phyloP scores from a whole-genome alignment of 2,329 filamentous ascomycete genomes.

The Macroventuria anomochaeta region DNA sequence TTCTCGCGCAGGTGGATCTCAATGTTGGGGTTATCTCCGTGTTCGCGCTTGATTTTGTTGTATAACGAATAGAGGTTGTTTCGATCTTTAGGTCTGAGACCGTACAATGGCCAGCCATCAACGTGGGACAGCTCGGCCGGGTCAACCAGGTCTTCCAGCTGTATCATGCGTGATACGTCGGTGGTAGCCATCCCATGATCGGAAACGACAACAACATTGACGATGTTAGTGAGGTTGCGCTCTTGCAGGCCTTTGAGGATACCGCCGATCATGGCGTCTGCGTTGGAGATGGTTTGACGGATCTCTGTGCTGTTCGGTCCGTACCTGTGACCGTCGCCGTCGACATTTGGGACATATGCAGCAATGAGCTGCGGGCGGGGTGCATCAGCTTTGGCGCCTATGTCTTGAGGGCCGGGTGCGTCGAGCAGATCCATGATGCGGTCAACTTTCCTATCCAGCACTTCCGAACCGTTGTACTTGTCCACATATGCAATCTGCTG shows the following conservation, averaged over 20 bases:
- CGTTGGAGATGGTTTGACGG: slow-evolving; percentile 74
- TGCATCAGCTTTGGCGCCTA: slow-evolving; percentile 54
- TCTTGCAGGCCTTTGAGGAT: slow-evolving; percentile 77
- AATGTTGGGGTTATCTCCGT: slow-evolving; percentile 70
- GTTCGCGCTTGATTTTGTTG: slow-evolving; percentile 60
- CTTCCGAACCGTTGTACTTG: slow-evolving; percentile 80
- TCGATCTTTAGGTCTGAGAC: slow-evolving; percentile 78
- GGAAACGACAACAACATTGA: slow-evolving; percentile 95
- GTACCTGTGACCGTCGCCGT: slow-evolving; percentile 83
- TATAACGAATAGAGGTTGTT: slow-evolving; percentile 73
- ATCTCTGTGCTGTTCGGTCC: slow-evolving; percentile 97
- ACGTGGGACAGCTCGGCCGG: slow-evolving; percentile 77
- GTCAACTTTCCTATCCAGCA: slow-evolving; percentile 75
- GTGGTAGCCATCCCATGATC: slow-evolving; percentile 99
- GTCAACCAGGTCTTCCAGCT: slow-evolving; percentile 89
- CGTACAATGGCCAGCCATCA: slow-evolving; percentile 94
- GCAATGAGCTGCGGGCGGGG: slow-evolving; percentile 88
- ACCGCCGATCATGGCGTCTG: slow-evolving; percentile 80
- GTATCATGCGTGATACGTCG: slow-evolving; percentile 77
- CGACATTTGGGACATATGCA: slow-evolving; percentile 92
- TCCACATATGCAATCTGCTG: slow-evolving; percentile 82
- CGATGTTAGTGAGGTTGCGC: slow-evolving; percentile 84
- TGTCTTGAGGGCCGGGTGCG: slow-evolving; percentile 72
- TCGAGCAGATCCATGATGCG: slow-evolving; percentile 85
- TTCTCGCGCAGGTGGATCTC: slow-evolving; percentile 88